phyloP scores from a whole-genome alignment of 345 rosid genomes.

The Gossypium stocksii region DNA sequence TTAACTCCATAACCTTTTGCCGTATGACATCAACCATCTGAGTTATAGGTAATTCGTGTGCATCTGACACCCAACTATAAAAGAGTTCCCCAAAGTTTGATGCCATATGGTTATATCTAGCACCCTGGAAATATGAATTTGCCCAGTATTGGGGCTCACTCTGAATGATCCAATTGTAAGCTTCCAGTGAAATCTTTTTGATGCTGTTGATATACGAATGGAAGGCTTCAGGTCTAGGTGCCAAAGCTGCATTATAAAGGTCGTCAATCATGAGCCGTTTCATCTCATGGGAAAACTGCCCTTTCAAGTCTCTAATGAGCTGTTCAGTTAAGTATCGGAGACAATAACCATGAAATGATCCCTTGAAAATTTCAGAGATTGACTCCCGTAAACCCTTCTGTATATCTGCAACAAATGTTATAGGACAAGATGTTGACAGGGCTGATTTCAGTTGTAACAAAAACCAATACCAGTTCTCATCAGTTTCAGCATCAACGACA shows the following conservation, averaged over 20 bases:
- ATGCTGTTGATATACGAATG: constrained; percentile 63
- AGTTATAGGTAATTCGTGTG: constrained; percentile 83
- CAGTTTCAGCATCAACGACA: constrained; percentile 73
- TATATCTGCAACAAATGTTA: constrained; percentile 82
- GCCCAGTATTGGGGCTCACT: constrained; percentile 93
- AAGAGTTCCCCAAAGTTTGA: constrained; percentile 82
- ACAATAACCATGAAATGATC: constrained; percentile 71
- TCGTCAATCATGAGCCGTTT: constrained; percentile 77
- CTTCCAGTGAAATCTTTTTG: constrained; percentile 69
- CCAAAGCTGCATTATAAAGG: constrained; percentile 68
- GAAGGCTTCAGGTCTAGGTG: constrained; percentile 55
- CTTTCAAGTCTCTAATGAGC: constrained; percentile 74
- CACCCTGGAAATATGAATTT: constrained; percentile 75
- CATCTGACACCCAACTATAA: constrained; percentile 76
- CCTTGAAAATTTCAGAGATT: constrained; percentile 55
- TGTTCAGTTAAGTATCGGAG: constrained; percentile 64
- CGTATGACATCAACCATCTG: constrained; percentile 85
- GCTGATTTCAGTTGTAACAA: constrained; percentile 68
- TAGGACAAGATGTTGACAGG: constrained; percentile 47
- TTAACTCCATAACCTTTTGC: constrained; percentile 66
- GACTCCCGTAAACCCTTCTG: constrained; percentile 72
- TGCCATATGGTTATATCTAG: constrained; percentile 75
- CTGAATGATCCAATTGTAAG: constrained; percentile 75
- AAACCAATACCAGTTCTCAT: constrained; percentile 94
- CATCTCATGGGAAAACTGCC: constrained; percentile 85